Evolutionary conservation across 2,329 filamentous ascomycete genomes (phyloP).

Genomic region (Trichoderma gracile): DNA sequence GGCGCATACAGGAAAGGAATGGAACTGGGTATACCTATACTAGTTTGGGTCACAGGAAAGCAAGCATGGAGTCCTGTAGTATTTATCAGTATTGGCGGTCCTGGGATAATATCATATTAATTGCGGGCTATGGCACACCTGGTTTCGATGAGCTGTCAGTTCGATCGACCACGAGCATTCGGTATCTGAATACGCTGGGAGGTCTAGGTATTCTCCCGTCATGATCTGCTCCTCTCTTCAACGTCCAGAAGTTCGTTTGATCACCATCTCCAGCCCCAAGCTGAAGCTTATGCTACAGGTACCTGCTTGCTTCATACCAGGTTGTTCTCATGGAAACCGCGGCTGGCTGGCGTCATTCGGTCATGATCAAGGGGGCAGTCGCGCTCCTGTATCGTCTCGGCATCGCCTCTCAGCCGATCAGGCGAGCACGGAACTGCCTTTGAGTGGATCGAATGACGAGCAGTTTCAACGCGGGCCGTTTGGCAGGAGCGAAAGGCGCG

Average conservation of each 20-base stretch:
- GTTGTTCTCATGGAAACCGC: not conserved
- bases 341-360: not conserved
- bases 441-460: not conserved
- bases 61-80: constrained; percentile 22
- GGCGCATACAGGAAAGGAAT: constrained; percentile 18
- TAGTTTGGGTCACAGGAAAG: constrained; percentile 11
- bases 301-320: not conserved
- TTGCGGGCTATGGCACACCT: not conserved
- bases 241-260: not conserved
- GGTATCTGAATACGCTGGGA: not conserved
- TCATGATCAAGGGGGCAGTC: not conserved
- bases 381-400: not conserved
- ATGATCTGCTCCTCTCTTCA: not conserved
- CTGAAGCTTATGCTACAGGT: not conserved
- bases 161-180: not conserved
- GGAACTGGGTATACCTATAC: constrained; percentile 8
- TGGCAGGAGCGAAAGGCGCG: constrained; percentile 1
- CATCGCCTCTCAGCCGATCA: not conserved
- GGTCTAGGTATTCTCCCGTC: not conserved
- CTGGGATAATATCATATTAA: constrained; percentile 10
- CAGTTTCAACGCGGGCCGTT: not conserved
- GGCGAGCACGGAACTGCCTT: not conserved
- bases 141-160: not conserved
- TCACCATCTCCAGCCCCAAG: not conserved
- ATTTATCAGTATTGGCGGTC: constrained; percentile 5